A percentile compares a stretch with the other conserved stretches of the same genome.
Evolutionary conservation across 352 stramenopile species (phyloP).

Genomic region (Globisporangium paroecandrum): DNA sequence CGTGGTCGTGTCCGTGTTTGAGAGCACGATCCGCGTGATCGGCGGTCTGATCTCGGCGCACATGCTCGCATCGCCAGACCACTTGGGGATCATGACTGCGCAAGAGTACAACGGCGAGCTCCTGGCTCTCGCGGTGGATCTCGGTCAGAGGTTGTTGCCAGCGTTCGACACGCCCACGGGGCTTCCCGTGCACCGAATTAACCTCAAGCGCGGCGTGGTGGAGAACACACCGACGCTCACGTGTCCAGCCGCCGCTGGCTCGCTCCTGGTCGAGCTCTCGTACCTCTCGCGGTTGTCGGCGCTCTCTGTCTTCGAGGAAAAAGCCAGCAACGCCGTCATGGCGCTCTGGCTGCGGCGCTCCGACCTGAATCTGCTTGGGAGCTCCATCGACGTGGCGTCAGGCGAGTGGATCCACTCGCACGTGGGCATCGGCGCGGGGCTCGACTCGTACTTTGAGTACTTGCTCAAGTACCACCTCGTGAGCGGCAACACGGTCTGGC

Average conservation of each 20-base stretch:
- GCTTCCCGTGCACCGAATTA: constrained; percentile 96
- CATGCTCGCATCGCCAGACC: constrained; percentile 65
- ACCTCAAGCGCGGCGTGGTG: constrained; percentile 74
- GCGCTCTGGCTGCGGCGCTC: constrained; percentile 78
- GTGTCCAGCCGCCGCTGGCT: constrained; percentile 94
- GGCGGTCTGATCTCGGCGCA: constrained; percentile 90
- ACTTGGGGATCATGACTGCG: constrained; percentile 47
- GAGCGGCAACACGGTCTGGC: constrained; percentile 90
- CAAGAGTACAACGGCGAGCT: constrained; percentile 93
- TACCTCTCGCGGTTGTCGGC: constrained; percentile 88
- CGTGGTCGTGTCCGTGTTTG: constrained; percentile 91
- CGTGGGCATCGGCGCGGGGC: constrained; percentile 88
- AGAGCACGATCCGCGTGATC: constrained; percentile 91
- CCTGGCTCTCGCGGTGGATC: constrained; percentile 91
- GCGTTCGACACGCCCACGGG: constrained; percentile 96
- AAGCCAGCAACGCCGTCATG: constrained; percentile 55
- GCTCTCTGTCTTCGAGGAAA: constrained; percentile 56
- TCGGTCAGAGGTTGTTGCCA: constrained; percentile 93
- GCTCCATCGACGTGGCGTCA: constrained; percentile 91
- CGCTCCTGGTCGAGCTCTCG: constrained; percentile 95
- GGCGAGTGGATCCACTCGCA: constrained; percentile 79
- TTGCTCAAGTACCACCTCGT: constrained; percentile 96
- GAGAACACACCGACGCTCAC: constrained; percentile 86
- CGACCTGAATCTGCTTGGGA: constrained; percentile 91
- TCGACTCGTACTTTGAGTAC: constrained; percentile 98